Conservation (phyloP, 108 stramenopile species). For the Stephanodiscus minutulus region DNA sequence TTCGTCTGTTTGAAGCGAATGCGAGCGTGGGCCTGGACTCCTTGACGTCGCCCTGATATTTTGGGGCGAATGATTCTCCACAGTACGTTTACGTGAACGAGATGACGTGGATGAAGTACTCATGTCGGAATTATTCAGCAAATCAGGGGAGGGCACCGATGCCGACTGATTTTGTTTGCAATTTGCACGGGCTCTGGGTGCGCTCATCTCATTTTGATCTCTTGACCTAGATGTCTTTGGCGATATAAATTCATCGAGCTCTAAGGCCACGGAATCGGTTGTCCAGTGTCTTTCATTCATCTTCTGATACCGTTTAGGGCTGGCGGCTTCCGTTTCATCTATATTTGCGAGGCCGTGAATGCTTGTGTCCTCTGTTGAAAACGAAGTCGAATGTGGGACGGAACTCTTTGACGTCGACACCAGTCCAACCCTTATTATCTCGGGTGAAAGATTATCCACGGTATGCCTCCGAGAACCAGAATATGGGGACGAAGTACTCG, state of each 20-base stretch:
- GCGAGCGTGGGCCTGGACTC: neutral
- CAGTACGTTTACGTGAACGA: no score
- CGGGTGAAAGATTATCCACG: neutral
- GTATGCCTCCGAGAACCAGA: neutral
- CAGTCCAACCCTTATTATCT: no score
- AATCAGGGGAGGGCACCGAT: no score
- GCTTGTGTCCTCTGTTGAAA: neutral
- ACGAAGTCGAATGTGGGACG: neutral
- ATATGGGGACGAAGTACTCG: neutral
- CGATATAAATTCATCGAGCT: no score
- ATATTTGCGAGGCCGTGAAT: slow-evolving; percentile 14
- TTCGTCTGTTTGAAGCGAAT: neutral
- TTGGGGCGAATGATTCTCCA: neutral
- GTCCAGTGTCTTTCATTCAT: no score
- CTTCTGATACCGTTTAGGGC: no score
- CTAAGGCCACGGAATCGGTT: no score
- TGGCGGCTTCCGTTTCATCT: slow-evolving; percentile 9
- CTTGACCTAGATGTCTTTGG: no score
- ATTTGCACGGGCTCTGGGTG: no score
- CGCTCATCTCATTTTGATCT: no score
- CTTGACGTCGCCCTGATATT: neutral
- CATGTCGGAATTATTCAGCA: neutral
- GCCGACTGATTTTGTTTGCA: no score
- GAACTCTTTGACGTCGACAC: neutral
- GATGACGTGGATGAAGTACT: neutral